Conservation (phyloP, 306 rosid genomes). For the Prunus mira region DNA sequence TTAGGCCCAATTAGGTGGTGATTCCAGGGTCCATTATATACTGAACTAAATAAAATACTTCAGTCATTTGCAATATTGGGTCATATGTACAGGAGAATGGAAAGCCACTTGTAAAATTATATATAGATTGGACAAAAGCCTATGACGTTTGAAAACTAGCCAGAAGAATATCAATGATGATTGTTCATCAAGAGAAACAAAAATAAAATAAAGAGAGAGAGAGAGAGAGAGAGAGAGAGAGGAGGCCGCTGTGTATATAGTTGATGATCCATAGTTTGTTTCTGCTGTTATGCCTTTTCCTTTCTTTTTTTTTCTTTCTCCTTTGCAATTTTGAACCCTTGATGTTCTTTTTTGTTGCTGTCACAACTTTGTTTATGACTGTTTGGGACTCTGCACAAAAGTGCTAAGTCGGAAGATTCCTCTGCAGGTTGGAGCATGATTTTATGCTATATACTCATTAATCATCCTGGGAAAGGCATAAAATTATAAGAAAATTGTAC, state of each 20-base stretch:
- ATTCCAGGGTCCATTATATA: background rate
- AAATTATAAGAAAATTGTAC: background rate
- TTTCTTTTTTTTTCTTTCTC: background rate
- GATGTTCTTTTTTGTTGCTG: background rate
- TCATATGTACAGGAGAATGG: too few species aligned
- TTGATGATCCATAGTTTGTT: background rate
- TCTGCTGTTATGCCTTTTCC: background rate
- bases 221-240: background rate
- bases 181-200: too few species aligned
- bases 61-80: background rate
- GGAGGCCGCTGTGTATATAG: background rate
- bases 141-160: too few species aligned
- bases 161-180: too few species aligned
- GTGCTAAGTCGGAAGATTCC: constrained; percentile 17
- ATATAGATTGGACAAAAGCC: too few species aligned
- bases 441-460: background rate
- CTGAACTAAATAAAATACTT: background rate
- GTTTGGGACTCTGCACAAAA: constrained; percentile 1
- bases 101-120: too few species aligned
- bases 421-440: constrained; percentile 10
- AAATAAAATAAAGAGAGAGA: background rate
- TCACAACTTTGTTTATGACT: constrained; percentile 4
- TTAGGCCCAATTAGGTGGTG: too few species aligned
- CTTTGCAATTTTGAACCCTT: constrained; percentile 3
- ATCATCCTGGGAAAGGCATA: background rate